Percentiles rank a stretch among this genome's conserved stretches.
These are phyloP conservation scores for Striga asiatica DNA, from an alignment of 257 asterid species.

Conservation along the genomic window DNA sequence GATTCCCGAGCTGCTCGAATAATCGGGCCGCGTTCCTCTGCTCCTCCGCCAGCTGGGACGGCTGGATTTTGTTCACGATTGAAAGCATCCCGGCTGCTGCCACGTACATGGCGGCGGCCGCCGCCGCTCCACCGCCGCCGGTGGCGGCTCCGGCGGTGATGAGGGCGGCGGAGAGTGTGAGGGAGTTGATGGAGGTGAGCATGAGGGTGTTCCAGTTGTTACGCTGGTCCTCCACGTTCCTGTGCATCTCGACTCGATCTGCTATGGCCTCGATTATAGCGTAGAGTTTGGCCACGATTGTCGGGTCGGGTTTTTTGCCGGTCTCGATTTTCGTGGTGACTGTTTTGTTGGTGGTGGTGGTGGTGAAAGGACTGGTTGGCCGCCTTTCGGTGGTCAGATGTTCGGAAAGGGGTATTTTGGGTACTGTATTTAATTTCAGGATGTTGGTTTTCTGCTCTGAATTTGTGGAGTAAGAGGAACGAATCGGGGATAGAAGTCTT, in stretches of 20 bases:
- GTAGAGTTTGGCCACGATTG: conserved; percentile 37
- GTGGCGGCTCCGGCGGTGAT: conserved; percentile 22
- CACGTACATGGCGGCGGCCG: conserved; percentile 27
- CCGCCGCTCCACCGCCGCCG: conserved; percentile 17
- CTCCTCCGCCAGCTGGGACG: conserved; percentile 74
- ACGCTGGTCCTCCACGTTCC: conserved; percentile 45
- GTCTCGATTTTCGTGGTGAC: not conserved
- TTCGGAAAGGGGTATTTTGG: too few species aligned
- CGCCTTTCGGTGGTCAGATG: too few species aligned
- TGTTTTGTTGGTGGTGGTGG: not conserved
- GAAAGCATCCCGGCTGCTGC: conserved; percentile 40
- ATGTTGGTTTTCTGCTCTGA: too few species aligned
- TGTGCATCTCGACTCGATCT: conserved; percentile 63
- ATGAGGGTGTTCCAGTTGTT: conserved; percentile 48
- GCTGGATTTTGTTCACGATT: conserved; percentile 50
- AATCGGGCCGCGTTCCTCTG: conserved; percentile 58
- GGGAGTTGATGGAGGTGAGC: conserved; percentile 37
- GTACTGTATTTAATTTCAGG: too few species aligned
- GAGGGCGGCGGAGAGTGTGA: conserved; percentile 41
- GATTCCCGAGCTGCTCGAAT: conserved; percentile 41
- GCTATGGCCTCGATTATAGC: conserved; percentile 46
- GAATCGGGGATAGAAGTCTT: too few species aligned
- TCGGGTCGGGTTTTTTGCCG: conserved; percentile 10
- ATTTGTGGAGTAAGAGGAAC: too few species aligned
- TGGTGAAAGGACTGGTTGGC: conserved; percentile 11